Conservation (phyloP, 1,139 yeast species). For the Diutina rugosa region DNA sequence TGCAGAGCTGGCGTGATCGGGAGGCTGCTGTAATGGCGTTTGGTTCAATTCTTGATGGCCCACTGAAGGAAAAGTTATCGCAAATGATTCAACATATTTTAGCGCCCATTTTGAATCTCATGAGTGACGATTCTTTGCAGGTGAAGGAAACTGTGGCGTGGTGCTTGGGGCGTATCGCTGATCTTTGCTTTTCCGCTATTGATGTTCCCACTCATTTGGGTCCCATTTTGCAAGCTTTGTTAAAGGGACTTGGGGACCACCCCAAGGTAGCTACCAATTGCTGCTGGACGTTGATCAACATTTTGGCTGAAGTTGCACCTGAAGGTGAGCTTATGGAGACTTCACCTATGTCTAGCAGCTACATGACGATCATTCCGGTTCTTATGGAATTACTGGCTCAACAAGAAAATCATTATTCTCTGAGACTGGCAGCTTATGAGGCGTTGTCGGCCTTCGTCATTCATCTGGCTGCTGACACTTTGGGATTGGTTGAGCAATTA, state of each 20-base stretch:
- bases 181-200: constrained; percentile 68
- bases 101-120: constrained; percentile 60
- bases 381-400: constrained; percentile 58
- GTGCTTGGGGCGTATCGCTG: constrained; percentile 96
- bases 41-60: constrained; percentile 94
- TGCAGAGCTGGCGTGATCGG: constrained; percentile 64
- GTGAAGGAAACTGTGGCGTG: constrained; percentile 97
- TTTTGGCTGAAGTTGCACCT: constrained; percentile 45
- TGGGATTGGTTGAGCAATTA: constrained; percentile 54
- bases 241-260: constrained; percentile 73
- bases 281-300: constrained; percentile 92
- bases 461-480: constrained; percentile 59
- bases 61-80: constrained; percentile 61
- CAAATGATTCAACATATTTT: constrained; percentile 69
- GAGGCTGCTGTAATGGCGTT: constrained; percentile 99
- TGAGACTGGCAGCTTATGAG: constrained; percentile 95
- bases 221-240: constrained; percentile 55
- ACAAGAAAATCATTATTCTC: constrained; percentile 68
- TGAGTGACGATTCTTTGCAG: constrained; percentile 63
- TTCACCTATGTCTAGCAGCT: constrained; percentile 64
- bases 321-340: constrained; percentile 21
- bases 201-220: constrained; percentile 54
- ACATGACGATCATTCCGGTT: constrained; percentile 54
- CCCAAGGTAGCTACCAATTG: constrained; percentile 91
- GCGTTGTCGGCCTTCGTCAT: constrained; percentile 76